phyloP scores from a whole-genome alignment of 2,329 filamentous ascomycete genomes.

The Pseudopithomyces chartarum region DNA sequence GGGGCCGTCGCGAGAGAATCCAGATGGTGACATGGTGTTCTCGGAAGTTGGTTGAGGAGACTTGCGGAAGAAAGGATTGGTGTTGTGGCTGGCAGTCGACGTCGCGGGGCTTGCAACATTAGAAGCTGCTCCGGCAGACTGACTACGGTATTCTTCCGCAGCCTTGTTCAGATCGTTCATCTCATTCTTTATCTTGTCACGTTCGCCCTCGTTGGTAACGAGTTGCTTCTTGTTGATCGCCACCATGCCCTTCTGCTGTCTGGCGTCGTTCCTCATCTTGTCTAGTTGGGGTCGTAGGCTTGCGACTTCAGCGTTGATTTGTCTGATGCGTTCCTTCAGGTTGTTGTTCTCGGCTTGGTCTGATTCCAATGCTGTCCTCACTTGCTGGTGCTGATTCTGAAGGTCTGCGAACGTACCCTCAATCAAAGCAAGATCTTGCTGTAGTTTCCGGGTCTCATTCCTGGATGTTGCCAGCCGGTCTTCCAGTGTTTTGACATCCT shows the following conservation, averaged over 20 bases:
- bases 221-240: constrained; percentile 99
- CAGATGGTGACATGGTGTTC: constrained; percentile 56
- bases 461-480: constrained; percentile 78
- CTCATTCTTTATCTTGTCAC: constrained; percentile 84
- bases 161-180: constrained; percentile 70
- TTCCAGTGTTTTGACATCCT: constrained; percentile 81
- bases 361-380: constrained; percentile 73
- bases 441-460: constrained; percentile 81
- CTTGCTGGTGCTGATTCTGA: constrained; percentile 79
- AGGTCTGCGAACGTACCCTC: constrained; percentile 82
- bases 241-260: constrained; percentile 94
- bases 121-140: constrained; percentile 36
- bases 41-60: constrained; percentile 56
- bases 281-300: constrained; percentile 90
- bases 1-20: constrained; percentile 50
- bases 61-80: constrained; percentile 92
- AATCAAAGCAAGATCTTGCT: constrained; percentile 80
- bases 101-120: constrained; percentile 69
- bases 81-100: constrained; percentile 69
- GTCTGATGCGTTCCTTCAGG: constrained; percentile 85
- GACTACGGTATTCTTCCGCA: constrained; percentile 58
- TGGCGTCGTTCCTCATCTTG: constrained; percentile 87
- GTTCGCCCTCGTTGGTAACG: constrained; percentile 83
- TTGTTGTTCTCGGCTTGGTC: constrained; percentile 87
- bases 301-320: constrained; percentile 79